These are phyloP conservation scores for Suillus clintonianus DNA, from an alignment of 768 basidiomycete species.

Conservation along the genomic window DNA sequence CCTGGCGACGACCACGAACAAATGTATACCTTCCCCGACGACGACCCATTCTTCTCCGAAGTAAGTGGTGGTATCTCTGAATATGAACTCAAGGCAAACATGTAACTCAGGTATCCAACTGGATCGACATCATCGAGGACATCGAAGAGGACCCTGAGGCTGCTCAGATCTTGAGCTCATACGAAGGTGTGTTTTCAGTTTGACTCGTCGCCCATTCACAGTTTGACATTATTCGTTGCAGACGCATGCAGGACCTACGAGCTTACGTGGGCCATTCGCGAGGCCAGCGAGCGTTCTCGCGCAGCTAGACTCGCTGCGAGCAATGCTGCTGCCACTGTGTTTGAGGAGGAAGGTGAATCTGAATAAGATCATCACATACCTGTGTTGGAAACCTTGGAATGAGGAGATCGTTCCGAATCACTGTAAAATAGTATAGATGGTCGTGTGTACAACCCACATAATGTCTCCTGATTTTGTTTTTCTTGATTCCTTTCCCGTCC, in stretches of 20 bases:
- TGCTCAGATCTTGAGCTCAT: constrained; percentile 77
- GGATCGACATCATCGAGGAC: constrained; percentile 88
- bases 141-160: constrained; percentile 86
- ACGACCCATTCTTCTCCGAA: constrained; percentile 95
- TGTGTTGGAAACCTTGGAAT: neutral
- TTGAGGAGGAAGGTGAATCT: constrained; percentile 25
- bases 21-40: constrained; percentile 68
- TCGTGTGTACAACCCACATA: neutral
- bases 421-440: constrained; percentile 3
- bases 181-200: constrained; percentile 59
- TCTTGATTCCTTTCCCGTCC: neutral
- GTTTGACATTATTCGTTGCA: constrained; percentile 27
- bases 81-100: neutral
- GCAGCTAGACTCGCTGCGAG: constrained; percentile 43
- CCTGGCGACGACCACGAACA: constrained; percentile 82
- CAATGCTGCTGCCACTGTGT: constrained; percentile 26
- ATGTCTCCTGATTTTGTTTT: neutral
- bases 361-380: neutral
- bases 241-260: constrained; percentile 89
- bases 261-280: constrained; percentile 91
- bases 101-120: constrained; percentile 59
- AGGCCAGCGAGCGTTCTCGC: constrained; percentile 70
- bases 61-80: constrained; percentile 27
- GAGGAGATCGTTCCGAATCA: neutral
- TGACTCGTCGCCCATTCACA: neutral